phyloP scores from a whole-genome alignment of 1,284 basidiomycete genomes.

The Cryptococcus sp. region DNA sequence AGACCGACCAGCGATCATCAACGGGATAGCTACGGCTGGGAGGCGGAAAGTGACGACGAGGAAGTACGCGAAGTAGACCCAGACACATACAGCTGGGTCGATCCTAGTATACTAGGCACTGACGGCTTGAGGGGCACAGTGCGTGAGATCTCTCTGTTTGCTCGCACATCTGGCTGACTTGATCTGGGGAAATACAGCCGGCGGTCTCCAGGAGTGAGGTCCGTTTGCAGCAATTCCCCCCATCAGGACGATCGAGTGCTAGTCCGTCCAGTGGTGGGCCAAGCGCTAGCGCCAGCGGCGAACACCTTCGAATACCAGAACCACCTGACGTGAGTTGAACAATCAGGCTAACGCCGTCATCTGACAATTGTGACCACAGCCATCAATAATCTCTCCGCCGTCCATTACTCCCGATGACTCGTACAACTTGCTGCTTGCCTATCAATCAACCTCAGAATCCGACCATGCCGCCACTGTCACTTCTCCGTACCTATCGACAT shows the following conservation, averaged over 20 bases:
- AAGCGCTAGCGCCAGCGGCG: not conserved
- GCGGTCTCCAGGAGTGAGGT: slow-evolving; percentile 7
- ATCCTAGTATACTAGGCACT: slow-evolving; percentile 30
- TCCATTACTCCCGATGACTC: slow-evolving; percentile 22
- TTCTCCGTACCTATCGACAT: slow-evolving; percentile 6
- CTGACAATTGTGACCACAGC: not conserved
- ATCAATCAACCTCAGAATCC: slow-evolving; percentile 26
- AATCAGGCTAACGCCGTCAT: not conserved
- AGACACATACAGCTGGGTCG: slow-evolving; percentile 37
- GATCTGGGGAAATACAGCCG: slow-evolving; percentile 3
- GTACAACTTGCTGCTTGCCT: slow-evolving; percentile 37
- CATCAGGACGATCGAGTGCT: not conserved
- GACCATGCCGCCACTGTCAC: not conserved
- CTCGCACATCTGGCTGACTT: not conserved
- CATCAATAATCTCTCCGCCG: not conserved
- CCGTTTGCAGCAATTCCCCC: not conserved
- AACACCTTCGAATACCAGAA: slow-evolving; percentile 2
- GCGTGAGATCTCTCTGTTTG: slow-evolving; percentile 5
- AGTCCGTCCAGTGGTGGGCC: not conserved
- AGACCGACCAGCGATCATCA: not conserved
- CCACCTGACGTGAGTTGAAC: slow-evolving; percentile 12
- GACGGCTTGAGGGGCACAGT: slow-evolving; percentile 21
- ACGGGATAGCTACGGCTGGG: slow-evolving; percentile 24
- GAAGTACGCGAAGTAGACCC: slow-evolving; percentile 7
- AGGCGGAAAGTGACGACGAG: slow-evolving; percentile 26